Evolutionary conservation across 2,329 filamentous ascomycete species (phyloP).

Genomic region (Paraphaeosphaeria sporulosa): DNA sequence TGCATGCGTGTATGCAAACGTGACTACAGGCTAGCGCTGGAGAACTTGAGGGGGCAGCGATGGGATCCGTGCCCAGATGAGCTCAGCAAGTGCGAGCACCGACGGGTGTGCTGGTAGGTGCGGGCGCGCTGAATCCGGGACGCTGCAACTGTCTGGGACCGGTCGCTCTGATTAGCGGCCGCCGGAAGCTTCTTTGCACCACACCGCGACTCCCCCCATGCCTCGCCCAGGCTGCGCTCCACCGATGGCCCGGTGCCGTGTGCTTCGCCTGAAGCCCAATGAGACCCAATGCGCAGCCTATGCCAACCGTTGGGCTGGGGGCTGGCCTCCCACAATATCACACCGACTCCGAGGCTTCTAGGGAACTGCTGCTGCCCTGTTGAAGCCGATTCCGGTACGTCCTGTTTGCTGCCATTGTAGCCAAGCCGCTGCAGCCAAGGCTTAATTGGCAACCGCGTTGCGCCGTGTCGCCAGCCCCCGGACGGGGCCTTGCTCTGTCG

Average conservation of each 20-base stretch:
- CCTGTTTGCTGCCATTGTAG: too few relatives aligned
- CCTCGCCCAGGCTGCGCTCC: neutral
- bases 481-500: too few relatives aligned
- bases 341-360: neutral
- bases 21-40: too few relatives aligned
- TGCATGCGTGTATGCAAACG: neutral
- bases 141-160: neutral
- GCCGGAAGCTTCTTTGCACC: constrained; percentile 11
- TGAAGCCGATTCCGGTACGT: neutral
- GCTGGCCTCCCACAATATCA: constrained; percentile 14
- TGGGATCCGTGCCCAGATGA: too few relatives aligned
- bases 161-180: neutral
- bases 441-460: too few relatives aligned
- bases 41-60: too few relatives aligned
- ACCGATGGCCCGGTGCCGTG: neutral
- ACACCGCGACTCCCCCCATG: neutral
- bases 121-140: too few relatives aligned
- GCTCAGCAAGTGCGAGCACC: too few relatives aligned
- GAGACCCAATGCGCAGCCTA: neutral
- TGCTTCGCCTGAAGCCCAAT: constrained; percentile 9
- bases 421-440: too few relatives aligned
- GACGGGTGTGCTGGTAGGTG: too few relatives aligned
- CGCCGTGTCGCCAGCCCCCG: too few relatives aligned
- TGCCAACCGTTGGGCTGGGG: constrained; percentile 5
- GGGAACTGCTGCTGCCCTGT: too few relatives aligned